Base-by-base conservation (phyloP, 768 basidiomycete species). In the Lactifluus volemus region DNA sequence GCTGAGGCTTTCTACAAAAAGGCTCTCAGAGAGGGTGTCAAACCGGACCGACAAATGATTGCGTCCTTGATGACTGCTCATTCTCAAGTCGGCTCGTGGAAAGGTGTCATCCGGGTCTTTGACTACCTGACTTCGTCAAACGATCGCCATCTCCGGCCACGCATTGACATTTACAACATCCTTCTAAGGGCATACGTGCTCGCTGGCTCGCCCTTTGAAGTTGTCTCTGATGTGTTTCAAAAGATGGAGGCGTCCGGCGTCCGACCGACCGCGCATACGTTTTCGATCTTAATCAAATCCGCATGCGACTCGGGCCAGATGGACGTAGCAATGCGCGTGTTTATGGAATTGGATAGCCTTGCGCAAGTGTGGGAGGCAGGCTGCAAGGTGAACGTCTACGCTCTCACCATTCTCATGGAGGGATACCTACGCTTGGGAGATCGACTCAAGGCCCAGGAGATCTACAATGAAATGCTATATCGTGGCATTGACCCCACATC, bases 131-230 rank as follows among this genome's bases (percentile, higher is more conserved):
- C 73, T 41, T 66, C 74, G 39, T 69, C 75, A 32, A 68, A 69
- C 11, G 52, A 65, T 56, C 72, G 74, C 56, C 69, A 74, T 45
- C 70, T 76, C 47, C 70, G 74, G 53, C 74, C 84, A 42, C 75
- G 80, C 45, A 78, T 87, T 68, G 79, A 83, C 52, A 78, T 86
- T 54, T 86, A 84, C 72, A 92, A 92, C 71, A 83, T 83, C 29
- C 78, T 97, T 29, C 74, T 96, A 65, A 91, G 90, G 72, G 91
- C 92, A 2, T 88, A 91, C 68, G 81, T 96, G 55, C 76, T 87
- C 50, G 80, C 90, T 39, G 91, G 88, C 29, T 83, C 90, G 2
- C 92, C 94, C 0, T 89, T 88, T 66, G 71, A 72, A 36, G 70
- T 82, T 30, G 85, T 93, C 44, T 74, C 81, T 30, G 70, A 74